A percentile compares a stretch with the other conserved stretches of the same genome.
Conservation (phyloP, 2,329 filamentous ascomycete genomes). For the Cladophialophora bantiana region DNA sequence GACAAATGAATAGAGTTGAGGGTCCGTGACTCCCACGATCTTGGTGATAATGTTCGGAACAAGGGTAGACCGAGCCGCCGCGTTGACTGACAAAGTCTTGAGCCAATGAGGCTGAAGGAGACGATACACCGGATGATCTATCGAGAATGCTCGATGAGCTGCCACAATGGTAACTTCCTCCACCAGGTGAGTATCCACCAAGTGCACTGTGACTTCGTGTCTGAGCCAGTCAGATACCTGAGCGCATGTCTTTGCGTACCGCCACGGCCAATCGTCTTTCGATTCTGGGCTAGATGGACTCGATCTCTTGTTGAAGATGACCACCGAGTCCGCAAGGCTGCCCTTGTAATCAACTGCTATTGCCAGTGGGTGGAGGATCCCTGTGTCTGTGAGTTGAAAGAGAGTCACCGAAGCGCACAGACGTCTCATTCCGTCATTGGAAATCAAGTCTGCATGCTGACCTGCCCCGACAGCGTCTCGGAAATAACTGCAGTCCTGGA, state of each 20-base stretch:
- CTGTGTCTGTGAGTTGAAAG: conserved; percentile 54
- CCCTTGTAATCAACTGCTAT: conserved; percentile 58
- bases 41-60: conserved; percentile 55
- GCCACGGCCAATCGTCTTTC: conserved; percentile 59
- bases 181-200: conserved; percentile 56
- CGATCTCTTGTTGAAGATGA: conserved; percentile 58
- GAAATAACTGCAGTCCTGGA: conserved; percentile 57
- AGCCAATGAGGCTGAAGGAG: conserved; percentile 59
- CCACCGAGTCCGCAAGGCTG: conserved; percentile 52
- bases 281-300: conserved; percentile 45
- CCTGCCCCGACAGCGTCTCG: conserved; percentile 48
- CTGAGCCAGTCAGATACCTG: conserved; percentile 58
- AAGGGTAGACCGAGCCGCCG: conserved; percentile 54
- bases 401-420: conserved; percentile 53
- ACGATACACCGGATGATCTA: conserved; percentile 54
- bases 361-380: conserved; percentile 58
- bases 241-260: conserved; percentile 60
- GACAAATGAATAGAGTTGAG: conserved; percentile 50
- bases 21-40: conserved; percentile 51
- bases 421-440: conserved; percentile 45
- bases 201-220: conserved; percentile 58
- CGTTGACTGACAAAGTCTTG: conserved; percentile 59
- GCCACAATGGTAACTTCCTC: conserved; percentile 60
- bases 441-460: conserved; percentile 42
- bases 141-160: conserved; percentile 52